These are phyloP conservation scores for Chlorella ohadii DNA, from an alignment of 139 green algal species.

Conservation along the genomic window DNA sequence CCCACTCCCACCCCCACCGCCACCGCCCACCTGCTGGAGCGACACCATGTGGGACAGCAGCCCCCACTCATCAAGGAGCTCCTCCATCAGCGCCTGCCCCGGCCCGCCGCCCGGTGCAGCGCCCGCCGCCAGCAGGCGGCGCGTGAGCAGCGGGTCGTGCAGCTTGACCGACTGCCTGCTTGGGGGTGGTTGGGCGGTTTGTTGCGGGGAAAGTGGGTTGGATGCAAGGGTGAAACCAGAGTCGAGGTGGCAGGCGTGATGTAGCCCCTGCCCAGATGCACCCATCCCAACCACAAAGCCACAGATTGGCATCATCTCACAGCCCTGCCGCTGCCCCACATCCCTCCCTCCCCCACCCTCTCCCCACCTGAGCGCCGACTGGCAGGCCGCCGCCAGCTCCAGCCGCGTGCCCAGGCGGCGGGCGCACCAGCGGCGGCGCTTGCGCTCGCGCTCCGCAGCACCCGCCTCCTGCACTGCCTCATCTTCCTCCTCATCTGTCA, in stretches of 20 bases:
- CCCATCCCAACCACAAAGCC: no score
- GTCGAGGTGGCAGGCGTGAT: no score
- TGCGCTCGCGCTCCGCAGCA: background rate
- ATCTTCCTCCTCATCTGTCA: background rate
- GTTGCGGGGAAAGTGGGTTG: no score
- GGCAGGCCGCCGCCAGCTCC: background rate
- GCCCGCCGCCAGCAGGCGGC: background rate
- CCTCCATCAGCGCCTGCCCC: background rate
- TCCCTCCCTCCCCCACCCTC: no score
- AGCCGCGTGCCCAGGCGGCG: background rate
- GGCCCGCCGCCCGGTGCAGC: background rate
- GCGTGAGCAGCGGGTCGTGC: background rate
- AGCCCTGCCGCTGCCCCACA: no score
- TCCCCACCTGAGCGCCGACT: slow-evolving; percentile 7
- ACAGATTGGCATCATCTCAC: no score
- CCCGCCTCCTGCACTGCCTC: background rate
- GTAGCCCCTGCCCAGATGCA: no score
- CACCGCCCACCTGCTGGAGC: background rate
- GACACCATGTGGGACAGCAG: background rate
- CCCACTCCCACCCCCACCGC: no score
- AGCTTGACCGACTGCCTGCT: slow-evolving; percentile 24
- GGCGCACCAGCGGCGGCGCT: background rate
- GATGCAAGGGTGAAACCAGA: background rate
- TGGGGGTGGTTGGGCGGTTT: background rate
- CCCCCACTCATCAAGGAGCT: background rate